Conservation (phyloP, 2,329 filamentous ascomycete species). For the Colletotrichum limetticola region DNA sequence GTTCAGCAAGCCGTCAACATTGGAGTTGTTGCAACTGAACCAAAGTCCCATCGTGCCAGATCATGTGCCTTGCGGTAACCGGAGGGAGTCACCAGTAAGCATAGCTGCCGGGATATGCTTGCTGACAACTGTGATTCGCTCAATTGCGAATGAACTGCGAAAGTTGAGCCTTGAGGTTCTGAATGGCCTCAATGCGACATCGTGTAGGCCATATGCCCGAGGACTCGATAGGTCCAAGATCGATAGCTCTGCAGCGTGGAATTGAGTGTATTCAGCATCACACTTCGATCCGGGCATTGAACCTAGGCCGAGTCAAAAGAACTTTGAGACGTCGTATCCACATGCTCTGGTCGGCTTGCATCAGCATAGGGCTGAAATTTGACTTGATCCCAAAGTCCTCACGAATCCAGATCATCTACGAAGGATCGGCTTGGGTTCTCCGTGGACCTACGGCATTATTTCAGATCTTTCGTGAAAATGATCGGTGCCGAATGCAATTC, state of each 20-base stretch:
- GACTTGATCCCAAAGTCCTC: conserved; percentile 2
- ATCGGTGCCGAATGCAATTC: not conserved
- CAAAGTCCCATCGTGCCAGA: conserved; percentile 34
- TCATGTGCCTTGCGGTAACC: conserved; percentile 21
- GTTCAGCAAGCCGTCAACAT: not conserved
- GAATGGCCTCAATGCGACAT: conserved; percentile 16
- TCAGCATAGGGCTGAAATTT: conserved; percentile 27
- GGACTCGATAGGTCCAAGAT: not conserved
- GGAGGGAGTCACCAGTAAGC: conserved; percentile 9
- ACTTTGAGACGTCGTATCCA: not conserved
- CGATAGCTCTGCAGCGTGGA: not conserved
- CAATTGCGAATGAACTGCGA: not conserved
- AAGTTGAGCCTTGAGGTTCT: not conserved
- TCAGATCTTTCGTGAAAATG: not conserved
- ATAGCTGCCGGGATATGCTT: conserved; percentile 10
- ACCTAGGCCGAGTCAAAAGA: not conserved
- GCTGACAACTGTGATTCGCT: conserved; percentile 1
- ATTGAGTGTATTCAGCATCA: not conserved
- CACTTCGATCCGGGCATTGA: not conserved
- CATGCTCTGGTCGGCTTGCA: not conserved
- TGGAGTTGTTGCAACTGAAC: conserved; percentile 15
- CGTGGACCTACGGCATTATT: not conserved
- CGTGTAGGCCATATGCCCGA: not conserved
- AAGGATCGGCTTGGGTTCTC: not conserved
- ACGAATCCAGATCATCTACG: not conserved